phyloP scores from a whole-genome alignment of 1,139 yeast genomes.

The Barnettozyma hawaiiensis region DNA sequence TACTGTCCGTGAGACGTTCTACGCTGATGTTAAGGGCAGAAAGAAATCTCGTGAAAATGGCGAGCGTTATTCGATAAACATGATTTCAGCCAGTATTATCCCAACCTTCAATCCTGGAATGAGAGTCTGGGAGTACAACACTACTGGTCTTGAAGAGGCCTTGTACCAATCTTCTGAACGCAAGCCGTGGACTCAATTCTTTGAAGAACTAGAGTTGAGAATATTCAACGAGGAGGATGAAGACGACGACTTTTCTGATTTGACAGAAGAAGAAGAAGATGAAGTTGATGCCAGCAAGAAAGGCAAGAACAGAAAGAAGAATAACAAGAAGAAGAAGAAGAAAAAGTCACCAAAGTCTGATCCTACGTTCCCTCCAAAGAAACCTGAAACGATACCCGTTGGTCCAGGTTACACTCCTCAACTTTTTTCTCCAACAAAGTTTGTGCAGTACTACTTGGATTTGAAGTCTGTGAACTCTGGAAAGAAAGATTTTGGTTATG shows the following conservation, averaged over 20 bases:
- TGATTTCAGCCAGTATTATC: conserved; percentile 69
- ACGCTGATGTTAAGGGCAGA: conserved; percentile 36
- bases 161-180: conserved; percentile 9
- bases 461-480: conserved; percentile 46
- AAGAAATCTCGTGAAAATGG: conserved; percentile 42
- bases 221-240: conserved; percentile 23
- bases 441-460: conserved; percentile 69
- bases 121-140: conserved; percentile 82
- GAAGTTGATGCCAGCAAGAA: conserved; percentile 6
- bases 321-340: conserved; percentile 17
- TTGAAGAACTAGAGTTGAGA: conserved; percentile 39
- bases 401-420: conserved; percentile 79
- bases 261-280: conserved; percentile 7
- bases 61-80: conserved; percentile 65
- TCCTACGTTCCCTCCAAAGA: conserved; percentile 60
- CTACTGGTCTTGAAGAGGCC: conserved; percentile 41
- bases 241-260: conserved; percentile 21
- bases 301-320: conserved; percentile 16
- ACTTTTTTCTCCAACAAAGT: conserved; percentile 63
- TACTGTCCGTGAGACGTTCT: conserved; percentile 44
- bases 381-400: conserved; percentile 46
- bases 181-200: conserved; percentile 52
- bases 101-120: conserved; percentile 84
- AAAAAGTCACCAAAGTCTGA: conserved; percentile 39
- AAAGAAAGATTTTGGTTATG: conserved; percentile 45